Conservation (phyloP, 2,329 filamentous ascomycete genomes). For the Ophiostoma populinum region DNA sequence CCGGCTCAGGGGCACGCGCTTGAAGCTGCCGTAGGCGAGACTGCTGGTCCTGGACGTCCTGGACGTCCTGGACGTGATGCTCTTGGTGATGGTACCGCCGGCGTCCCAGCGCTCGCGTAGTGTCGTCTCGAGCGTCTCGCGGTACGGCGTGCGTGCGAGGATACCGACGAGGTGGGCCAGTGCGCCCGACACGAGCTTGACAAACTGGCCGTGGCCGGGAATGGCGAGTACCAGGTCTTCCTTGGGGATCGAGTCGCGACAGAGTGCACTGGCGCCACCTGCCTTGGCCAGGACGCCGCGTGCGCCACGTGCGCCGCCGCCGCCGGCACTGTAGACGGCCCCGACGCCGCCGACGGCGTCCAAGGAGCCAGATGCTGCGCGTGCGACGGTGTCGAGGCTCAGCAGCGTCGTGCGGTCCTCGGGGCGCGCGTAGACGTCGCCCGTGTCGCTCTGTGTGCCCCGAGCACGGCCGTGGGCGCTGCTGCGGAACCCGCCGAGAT, state of each 20-base stretch:
- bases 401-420: constrained; percentile 38
- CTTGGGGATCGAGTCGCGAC: not conserved
- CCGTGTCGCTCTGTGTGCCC: constrained; percentile 14
- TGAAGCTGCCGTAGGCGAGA: constrained; percentile 32
- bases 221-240: constrained; percentile 39
- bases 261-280: not conserved
- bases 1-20: constrained; percentile 35
- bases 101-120: constrained; percentile 57
- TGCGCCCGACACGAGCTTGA: constrained; percentile 46
- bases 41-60: constrained; percentile 18
- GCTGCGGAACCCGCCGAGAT: no score
- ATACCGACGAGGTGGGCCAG: constrained; percentile 43
- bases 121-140: constrained; percentile 43
- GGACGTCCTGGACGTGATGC: constrained; percentile 19
- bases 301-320: constrained; percentile 23
- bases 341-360: constrained; percentile 53
- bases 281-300: not conserved
- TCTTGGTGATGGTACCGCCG: constrained; percentile 20
- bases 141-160: constrained; percentile 39
- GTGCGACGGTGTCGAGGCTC: constrained; percentile 44
- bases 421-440: constrained; percentile 25
- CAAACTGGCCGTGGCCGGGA: constrained; percentile 47
- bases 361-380: constrained; percentile 49
- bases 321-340: constrained; percentile 46
- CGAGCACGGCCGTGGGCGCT: constrained; percentile 10